A percentile compares a stretch with the other conserved stretches of the same genome.
Evolutionary conservation across 2,329 filamentous ascomycete species (phyloP).

Genomic region (Ophiostoma ulmi): DNA sequence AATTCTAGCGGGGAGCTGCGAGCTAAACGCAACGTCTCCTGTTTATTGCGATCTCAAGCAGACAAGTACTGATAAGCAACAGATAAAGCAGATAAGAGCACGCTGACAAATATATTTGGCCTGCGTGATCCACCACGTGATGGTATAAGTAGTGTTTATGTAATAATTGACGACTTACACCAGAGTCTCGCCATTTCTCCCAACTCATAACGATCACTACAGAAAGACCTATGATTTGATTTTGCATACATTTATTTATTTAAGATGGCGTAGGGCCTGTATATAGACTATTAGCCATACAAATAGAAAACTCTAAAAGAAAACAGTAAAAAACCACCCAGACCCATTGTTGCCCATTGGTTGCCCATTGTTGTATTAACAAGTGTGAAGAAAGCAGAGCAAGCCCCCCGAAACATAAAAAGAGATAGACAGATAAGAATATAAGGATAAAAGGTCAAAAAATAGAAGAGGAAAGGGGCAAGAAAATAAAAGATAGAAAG

Average conservation of each 20-base stretch:
- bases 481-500: not conserved
- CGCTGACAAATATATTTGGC: not conserved
- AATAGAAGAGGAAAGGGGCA: not conserved
- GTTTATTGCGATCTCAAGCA: not conserved
- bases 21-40: not conserved
- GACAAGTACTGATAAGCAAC: not conserved
- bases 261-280: no score
- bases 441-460: not conserved
- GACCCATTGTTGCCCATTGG: not conserved
- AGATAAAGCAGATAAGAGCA: not conserved
- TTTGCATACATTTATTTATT: not conserved
- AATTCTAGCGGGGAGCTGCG: no score
- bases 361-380: not conserved
- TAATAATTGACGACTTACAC: not conserved
- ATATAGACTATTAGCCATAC: no score
- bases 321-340: not conserved
- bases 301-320: no score
- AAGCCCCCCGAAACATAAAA: not conserved
- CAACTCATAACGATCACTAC: not conserved
- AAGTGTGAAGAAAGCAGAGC: not conserved
- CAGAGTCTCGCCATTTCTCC: no score
- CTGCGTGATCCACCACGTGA: not conserved
- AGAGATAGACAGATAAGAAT: no score
- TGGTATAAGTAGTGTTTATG: not conserved
- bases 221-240: not conserved